Percentiles rank a stretch among this genome's conserved stretches.
These are phyloP conservation scores for Marasmius oreades DNA, from an alignment of 1,284 basidiomycete species.

Conservation along the genomic window DNA sequence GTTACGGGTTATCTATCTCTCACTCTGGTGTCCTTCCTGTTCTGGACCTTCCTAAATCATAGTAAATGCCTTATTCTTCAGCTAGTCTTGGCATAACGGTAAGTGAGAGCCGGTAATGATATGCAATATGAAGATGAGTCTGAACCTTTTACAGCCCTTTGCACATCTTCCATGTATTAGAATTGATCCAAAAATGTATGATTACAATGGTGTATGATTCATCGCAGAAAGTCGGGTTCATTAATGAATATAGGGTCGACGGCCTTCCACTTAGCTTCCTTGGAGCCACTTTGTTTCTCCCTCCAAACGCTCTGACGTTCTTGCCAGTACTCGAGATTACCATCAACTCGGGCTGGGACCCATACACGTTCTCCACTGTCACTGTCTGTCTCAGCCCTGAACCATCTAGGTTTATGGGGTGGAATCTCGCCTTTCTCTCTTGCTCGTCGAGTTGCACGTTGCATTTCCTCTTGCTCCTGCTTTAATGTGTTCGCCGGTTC, in stretches of 20 bases:
- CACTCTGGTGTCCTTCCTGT: too few species aligned
- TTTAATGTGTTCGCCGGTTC: conserved; percentile 91
- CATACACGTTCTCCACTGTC: conserved; percentile 89
- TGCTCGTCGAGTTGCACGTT: conserved; percentile 73
- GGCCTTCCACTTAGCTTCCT: conserved; percentile 50
- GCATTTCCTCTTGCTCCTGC: conserved; percentile 82
- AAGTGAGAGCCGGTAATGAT: too few species aligned
- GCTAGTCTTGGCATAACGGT: too few species aligned
- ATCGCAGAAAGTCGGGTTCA: conserved; percentile 33
- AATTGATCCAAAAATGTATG: too few species aligned
- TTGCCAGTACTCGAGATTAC: conserved; percentile 78
- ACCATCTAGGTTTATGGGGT: conserved; percentile 84
- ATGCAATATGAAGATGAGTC: too few species aligned
- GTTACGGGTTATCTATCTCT: too few species aligned
- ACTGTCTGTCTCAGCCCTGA: conserved; percentile 68
- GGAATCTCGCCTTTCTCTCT: conserved; percentile 76
- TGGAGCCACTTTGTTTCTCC: conserved; percentile 30
- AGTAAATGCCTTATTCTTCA: too few species aligned
- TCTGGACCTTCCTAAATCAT: too few species aligned
- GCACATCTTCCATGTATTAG: too few species aligned
- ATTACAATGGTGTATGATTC: not conserved
- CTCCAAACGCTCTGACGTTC: conserved; percentile 71
- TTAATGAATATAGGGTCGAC: conserved; percentile 84
- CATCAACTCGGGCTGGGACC: conserved; percentile 58
- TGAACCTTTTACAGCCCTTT: too few species aligned